Base-by-base conservation (phyloP, 352 stramenopile species). In the Phytopythium ostracodes region DNA sequence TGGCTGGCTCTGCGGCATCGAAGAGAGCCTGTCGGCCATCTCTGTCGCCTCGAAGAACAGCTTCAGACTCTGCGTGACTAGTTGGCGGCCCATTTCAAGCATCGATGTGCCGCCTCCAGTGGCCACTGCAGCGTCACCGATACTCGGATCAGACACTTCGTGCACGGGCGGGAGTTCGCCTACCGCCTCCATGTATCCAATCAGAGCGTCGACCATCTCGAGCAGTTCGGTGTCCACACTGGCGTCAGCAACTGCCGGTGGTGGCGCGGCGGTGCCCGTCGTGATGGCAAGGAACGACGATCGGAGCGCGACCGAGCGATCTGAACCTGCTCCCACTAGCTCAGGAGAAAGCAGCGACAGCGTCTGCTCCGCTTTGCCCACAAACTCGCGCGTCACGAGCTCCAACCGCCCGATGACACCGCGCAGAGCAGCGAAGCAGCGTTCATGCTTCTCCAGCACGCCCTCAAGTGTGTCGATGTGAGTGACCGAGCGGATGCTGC, bases 11-110 rank as follows among this genome's bases (percentile, higher is more conserved):
- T 59, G 53, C 1, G 64, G 55, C 20, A 65, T 51, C 7, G 68
- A 75, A 40, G 80, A 87, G 7, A 88, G 57, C 20, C 76, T 75
- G 64, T 88, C 70, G 18, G 78, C 79, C 73, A 92, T 74, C 51
- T 84, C 68, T 3, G 77, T 87, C 31, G 79, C 82, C 53, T 89
- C 74, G 47, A 90, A 90, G 66, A 92, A 92, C 20, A 81, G 55
- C 25, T 76, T 73, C 18, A 87, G 72, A 29, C 79, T 88, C 38
- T 59, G 50, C 17, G 74, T 65, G n/a, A 87, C 65, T 31, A 89
- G 60, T 46, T 74, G 65, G 24, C 64, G 62, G 17, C 69, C 63
- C n/a, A 52, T 58, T 9, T 68, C 43, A 11, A 86, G 72, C 25
- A 82, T 40, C 55, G 67, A 64, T 5, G 35, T 46, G 9, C 33